Conservation (phyloP, 2,329 filamentous ascomycete species). For the Metarhizium rileyi region DNA sequence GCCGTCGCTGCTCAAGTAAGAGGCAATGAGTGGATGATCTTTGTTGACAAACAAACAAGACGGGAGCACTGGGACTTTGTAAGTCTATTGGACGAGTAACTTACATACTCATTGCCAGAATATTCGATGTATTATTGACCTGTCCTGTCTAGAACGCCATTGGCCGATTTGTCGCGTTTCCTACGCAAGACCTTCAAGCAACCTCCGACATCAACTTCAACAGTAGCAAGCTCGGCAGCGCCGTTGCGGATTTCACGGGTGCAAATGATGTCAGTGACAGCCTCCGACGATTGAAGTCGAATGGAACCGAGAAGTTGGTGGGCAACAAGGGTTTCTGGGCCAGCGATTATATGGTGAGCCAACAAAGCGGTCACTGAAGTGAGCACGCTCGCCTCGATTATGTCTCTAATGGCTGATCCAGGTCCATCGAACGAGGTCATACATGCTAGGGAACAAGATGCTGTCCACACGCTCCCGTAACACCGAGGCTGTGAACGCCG, state of each 20-base stretch:
- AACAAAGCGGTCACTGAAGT: background rate
- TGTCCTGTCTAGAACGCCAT: constrained; percentile 11
- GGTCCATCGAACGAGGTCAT: constrained; percentile 11
- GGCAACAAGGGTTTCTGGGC: constrained; percentile 16
- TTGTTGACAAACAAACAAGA: constrained; percentile 9
- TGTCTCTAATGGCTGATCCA: background rate
- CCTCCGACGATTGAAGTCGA: constrained; percentile 11
- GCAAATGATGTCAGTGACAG: constrained; percentile 9
- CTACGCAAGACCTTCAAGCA: constrained; percentile 13
- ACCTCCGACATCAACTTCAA: constrained; percentile 17
- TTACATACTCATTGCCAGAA: no score
- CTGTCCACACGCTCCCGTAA: constrained; percentile 12
- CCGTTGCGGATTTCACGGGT: constrained; percentile 12
- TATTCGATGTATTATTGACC: background rate
- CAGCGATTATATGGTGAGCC: constrained; percentile 14
- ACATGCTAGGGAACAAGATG: constrained; percentile 13
- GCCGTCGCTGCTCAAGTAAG: constrained; percentile 12
- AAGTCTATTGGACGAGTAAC: background rate
- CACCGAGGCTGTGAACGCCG: constrained; percentile 14
- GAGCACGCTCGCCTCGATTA: background rate
- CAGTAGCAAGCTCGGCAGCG: constrained; percentile 11
- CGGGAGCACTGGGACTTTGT: constrained; percentile 15
- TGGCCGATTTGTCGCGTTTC: constrained; percentile 15
- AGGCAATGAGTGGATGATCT: constrained; percentile 16
- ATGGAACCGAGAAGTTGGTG: constrained; percentile 13